Percentiles rank a stretch among this genome's conserved stretches.
These are phyloP conservation scores for Vigna trinervia DNA, from an alignment of 306 rosid genomes.

Conservation along the genomic window DNA sequence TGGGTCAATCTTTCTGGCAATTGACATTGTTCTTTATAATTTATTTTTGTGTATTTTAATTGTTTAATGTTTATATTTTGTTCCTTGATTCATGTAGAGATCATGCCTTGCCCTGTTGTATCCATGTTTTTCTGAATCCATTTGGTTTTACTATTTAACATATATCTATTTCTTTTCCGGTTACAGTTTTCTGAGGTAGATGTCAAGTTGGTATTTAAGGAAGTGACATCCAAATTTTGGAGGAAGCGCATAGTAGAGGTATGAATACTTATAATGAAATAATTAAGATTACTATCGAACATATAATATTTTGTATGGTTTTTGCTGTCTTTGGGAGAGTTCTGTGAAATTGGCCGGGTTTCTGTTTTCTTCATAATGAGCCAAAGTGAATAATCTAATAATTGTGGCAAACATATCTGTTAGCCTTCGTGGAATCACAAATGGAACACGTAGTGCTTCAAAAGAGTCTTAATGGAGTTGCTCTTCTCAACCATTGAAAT, in stretches of 20 bases:
- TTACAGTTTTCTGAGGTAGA: constrained; percentile 92
- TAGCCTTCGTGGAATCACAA: constrained; percentile 20
- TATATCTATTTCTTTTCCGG: constrained; percentile 10
- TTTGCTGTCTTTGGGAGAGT: constrained; percentile 26
- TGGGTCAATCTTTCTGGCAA: constrained; percentile 15
- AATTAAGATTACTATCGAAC: constrained; percentile 30
- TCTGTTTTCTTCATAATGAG: constrained; percentile 21
- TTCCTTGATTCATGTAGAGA: constrained; percentile 37
- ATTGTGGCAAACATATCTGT: constrained; percentile 1
- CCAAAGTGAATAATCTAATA: constrained; percentile 10
- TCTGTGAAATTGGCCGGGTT: background rate
- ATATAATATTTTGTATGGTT: constrained; percentile 5
- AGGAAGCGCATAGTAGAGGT: constrained; percentile 98
- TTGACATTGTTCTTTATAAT: background rate
- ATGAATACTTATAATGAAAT: constrained; percentile 42
- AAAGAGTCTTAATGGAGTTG: background rate
- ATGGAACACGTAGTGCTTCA: constrained; percentile 2
- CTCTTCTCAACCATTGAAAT: too few species aligned
- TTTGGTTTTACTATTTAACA: constrained; percentile 17
- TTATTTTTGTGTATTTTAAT: background rate
- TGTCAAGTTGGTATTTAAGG: constrained; percentile 96
- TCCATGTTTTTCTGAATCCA: constrained; percentile 23
- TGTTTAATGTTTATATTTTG: constrained; percentile 28
- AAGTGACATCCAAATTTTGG: constrained; percentile 80
- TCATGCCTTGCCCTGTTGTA: constrained; percentile 22